Evolutionary conservation across 352 stramenopile species (phyloP).

Genomic region (Blastocystis sp.): DNA sequence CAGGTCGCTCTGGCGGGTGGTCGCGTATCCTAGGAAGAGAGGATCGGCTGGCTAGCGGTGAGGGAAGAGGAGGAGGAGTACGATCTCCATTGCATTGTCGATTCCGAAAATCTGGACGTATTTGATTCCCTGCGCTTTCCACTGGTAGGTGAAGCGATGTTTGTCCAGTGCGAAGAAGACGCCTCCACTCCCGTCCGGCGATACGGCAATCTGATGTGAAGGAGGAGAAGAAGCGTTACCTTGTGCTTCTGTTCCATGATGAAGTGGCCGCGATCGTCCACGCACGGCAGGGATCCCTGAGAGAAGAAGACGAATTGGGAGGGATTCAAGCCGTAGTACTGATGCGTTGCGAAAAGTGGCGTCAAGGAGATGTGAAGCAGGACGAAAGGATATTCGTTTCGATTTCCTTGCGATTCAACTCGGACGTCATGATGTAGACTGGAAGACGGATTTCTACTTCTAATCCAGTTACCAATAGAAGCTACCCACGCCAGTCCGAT

Average conservation of each 20-base stretch:
- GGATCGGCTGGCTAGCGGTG: conserved; percentile 44
- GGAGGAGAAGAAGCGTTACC: background rate
- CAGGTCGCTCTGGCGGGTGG: background rate
- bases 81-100: conserved; percentile 53
- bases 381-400: conserved; percentile 20
- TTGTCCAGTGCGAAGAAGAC: conserved; percentile 46
- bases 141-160: conserved; percentile 1
- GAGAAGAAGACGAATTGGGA: conserved; percentile 49
- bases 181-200: conserved; percentile 54
- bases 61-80: background rate
- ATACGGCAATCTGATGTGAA: conserved; percentile 53
- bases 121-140: conserved; percentile 22
- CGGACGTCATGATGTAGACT: conserved; percentile 62
- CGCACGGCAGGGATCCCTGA: conserved; percentile 53
- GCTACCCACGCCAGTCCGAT: background rate
- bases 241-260: conserved; percentile 55
- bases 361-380: background rate
- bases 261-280: conserved; percentile 32
- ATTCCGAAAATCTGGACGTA: conserved; percentile 57
- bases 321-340: conserved; percentile 31
- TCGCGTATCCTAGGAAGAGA: conserved; percentile 22
- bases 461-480: background rate
- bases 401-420: conserved; percentile 48
- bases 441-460: background rate
- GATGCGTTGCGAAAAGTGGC: background rate